Evolutionary conservation across 176 grass and related monocot genomes (phyloP), one percentile per base, ranked within the genome.

Genomic region (Oryza meyeriana): DNA sequence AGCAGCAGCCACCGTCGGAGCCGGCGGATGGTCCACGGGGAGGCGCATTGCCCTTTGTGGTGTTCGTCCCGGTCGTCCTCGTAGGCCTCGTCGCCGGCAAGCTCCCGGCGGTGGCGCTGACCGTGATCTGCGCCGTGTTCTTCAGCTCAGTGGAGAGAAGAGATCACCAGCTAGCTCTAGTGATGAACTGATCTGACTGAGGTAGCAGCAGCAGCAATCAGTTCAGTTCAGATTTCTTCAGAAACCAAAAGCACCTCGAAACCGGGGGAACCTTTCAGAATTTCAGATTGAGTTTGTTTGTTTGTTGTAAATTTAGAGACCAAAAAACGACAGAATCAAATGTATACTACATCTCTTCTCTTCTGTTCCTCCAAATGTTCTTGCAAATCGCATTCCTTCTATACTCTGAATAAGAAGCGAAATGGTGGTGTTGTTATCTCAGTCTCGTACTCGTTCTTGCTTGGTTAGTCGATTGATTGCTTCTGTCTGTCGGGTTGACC

Each of bases 31-130:
- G 82, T 3, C 69, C 39, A 41, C 35, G 40, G 61, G 75, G n/a
- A 16, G 5, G 42, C 40, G 10, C 59, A 6, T 86, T 89, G 59
- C 87, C 80, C 27, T 4, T 82, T 3, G 25, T 83, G 33, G 79
- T 83, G 30, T 68, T 91, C 13, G 55, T 79, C 10, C 64, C 71
- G 50, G 50, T 95, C 22, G 66, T 91, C 71, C 86, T 98, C 29
- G 70, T 88, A 1, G 96, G 90, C n/a, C 90, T 98, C 22, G 33
- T 88, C 10, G 89, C 24, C 27, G 96, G 96, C 13, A 99, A 87
- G 76, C 57, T 79, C 27, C 72, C 74, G 81, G 93, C 96, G 27
- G 63, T 91, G 74, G 76, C 78, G 69, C 79, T 99, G 6, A 80
- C 85, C 34, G 65, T 95, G 30, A 80, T 88, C 63, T 89, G 76